Base-by-base conservation (phyloP, 768 basidiomycete genomes). In the Pseudohyphozyma bogoriensis region DNA sequence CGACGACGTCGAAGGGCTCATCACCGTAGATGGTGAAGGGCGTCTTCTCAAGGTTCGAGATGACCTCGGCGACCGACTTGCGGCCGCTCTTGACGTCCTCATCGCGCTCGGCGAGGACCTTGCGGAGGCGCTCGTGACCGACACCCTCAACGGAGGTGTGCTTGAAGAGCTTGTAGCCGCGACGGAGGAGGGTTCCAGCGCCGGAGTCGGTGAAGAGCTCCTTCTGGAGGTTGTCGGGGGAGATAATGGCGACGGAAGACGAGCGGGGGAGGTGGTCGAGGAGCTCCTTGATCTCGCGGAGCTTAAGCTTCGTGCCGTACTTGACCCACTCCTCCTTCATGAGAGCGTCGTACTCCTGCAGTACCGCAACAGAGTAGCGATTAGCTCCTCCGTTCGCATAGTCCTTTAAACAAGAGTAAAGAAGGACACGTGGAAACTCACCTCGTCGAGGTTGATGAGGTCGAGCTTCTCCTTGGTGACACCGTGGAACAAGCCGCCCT, bases 311-410 rank as follows among this genome's bases (percentile, higher is more conserved):
- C 65, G 93, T 97, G 62, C 93, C 95, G 73, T 84, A 96, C 74
- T 95, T 95, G 74, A 99, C 93, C 95, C 95, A 99, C 9, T 91
- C 82, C 76, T 97, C 87, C 71, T 91, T 92, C 91, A 97, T 88
- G 60, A 99, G 84, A 28, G 81, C 81, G 67, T 93, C 88, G 75
- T 93, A 97, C 77, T 99, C 95, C 86, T 90, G 70, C 24, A 26
- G 22, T 11, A 61, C 62, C 35, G 53, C 12, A 49, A 36, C 1
- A n/a, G 4, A 31, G 10, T 3, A 16, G 15, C 13, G 11, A 8
- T 51, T 12, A 51, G 31, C 49, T 5, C 26, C 6, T 33, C 55
- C 39, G 46, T 28, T 36, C 35, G 6, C 39, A 22, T 24, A 7
- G 20, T 35, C 12, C 39, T 26, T 22, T 10, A 46, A 36, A 26